A percentile compares a stretch with the other conserved stretches of the same genome.
These are phyloP conservation scores for Capsicum baccatum DNA, from an alignment of 257 asterid genomes.

Conservation along the genomic window DNA sequence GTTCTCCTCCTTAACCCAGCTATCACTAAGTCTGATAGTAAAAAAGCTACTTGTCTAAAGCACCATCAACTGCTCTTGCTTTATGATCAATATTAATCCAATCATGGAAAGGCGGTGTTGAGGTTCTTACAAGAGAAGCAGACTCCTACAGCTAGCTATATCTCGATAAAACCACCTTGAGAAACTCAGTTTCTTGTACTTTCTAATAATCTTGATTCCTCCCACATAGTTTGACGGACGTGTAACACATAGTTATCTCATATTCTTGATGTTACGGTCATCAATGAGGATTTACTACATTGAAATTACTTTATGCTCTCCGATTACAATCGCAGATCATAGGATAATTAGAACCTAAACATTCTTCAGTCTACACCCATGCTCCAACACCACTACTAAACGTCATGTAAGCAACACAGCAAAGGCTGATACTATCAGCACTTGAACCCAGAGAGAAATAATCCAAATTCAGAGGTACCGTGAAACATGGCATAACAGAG, in stretches of 20 bases:
- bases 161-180: background rate
- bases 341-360: constrained; percentile 15
- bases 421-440: background rate
- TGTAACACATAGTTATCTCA: background rate
- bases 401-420: background rate
- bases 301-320: background rate
- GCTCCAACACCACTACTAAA: constrained; percentile 6
- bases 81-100: background rate
- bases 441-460: background rate
- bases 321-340: background rate
- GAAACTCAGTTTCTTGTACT: background rate
- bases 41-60: background rate
- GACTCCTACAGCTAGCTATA: background rate
- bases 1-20: background rate
- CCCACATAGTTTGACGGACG: background rate
- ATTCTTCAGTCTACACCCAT: background rate
- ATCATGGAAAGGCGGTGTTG: background rate
- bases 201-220: background rate
- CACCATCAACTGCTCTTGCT: background rate
- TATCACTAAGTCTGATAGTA: background rate
- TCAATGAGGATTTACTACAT: constrained; percentile 5
- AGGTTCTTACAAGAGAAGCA: background rate
- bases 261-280: background rate
- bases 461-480: background rate
- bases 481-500: background rate